Evolutionary conservation across 768 basidiomycete species (phyloP).

Genomic region (Ephemerocybe angulata): DNA sequence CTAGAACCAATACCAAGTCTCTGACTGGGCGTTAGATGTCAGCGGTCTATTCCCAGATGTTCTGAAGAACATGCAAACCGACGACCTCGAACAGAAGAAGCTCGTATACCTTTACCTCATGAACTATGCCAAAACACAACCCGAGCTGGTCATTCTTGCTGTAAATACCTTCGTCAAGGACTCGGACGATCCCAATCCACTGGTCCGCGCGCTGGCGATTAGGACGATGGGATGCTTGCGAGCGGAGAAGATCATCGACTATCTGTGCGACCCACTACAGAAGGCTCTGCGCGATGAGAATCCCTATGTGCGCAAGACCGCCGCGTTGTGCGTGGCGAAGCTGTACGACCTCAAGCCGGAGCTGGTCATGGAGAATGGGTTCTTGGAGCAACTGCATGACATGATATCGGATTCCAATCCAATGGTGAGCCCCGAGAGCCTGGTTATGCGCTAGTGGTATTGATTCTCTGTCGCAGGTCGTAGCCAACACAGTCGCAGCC

Average conservation of each 20-base stretch:
- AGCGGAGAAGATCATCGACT: conserved; percentile 99
- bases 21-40: conserved; percentile 52
- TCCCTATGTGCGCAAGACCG: conserved; percentile 98
- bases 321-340: conserved; percentile 95
- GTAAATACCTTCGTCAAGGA: conserved; percentile 99
- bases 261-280: conserved; percentile 92
- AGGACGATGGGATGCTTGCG: conserved; percentile 97
- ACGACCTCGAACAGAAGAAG: conserved; percentile 99
- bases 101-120: conserved; percentile 99
- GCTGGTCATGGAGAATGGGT: conserved; percentile 91
- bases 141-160: conserved; percentile 96
- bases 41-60: conserved; percentile 97
- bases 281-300: conserved; percentile 93
- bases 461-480: conserved; percentile 60
- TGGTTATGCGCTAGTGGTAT: conserved; percentile 3
- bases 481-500: conserved; percentile 93
- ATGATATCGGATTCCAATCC: conserved; percentile 96
- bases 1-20: background rate
- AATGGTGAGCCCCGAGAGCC: conserved; percentile 58
- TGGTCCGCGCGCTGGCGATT: conserved; percentile 93
- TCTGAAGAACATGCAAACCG: conserved; percentile 99
- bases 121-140: conserved; percentile 99
- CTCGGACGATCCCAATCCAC: conserved; percentile 93
- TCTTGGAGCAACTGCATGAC: conserved; percentile 82
- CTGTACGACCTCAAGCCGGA: conserved; percentile 96